Base-by-base conservation (phyloP, 805 yeast species). In the Alloascoidea hylecoeti region DNA sequence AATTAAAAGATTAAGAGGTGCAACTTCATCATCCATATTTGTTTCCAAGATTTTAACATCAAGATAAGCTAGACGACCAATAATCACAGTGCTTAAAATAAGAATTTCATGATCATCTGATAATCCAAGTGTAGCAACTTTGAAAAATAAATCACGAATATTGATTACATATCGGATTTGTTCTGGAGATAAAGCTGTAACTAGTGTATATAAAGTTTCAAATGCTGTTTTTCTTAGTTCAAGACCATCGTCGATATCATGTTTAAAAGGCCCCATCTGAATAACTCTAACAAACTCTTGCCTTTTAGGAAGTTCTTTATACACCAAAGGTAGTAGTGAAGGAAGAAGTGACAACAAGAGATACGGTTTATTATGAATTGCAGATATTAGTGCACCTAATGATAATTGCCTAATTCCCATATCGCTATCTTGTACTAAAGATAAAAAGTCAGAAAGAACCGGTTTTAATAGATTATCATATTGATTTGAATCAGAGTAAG, bases 251-350 rank as follows among this genome's bases (percentile, higher is more conserved):
- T 84, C 95, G 32, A 82, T 70, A 43, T 75, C 75, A 51, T 82
- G 88, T 50, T 81, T 82, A 62, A 79, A 83, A 0, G 94, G 94
- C 1, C 95, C 95, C 72, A 85, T 82, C 35, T 78, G 79, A 23
- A 84, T 76, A 15, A 66, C 60, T 39, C 75, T 75, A 35, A 78
- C 70, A 47, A 72, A 75, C 40, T 70, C 68, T 19, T 66, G 68
- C 44, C 69, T 70, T 1, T 76, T 63, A 9, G 56, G 57, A 35
- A 81, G 62, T 49, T 80, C 84, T 3, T 55, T 58, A 45, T 68
- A 68, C 2, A 81, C 57, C 0, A 53, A 49, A 0, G 81, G 74
- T 33, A 79, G 54, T 2, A 76, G 57, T 2, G 51, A 49, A 3
- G 66, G 54, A 33, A 75, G 52, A 37, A 66, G 58, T 1, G 69